A percentile compares a stretch with the other conserved stretches of the same genome.
These are phyloP conservation scores for Phytophthora nicotianae DNA, from an alignment of 352 stramenopile species.

Conservation along the genomic window DNA sequence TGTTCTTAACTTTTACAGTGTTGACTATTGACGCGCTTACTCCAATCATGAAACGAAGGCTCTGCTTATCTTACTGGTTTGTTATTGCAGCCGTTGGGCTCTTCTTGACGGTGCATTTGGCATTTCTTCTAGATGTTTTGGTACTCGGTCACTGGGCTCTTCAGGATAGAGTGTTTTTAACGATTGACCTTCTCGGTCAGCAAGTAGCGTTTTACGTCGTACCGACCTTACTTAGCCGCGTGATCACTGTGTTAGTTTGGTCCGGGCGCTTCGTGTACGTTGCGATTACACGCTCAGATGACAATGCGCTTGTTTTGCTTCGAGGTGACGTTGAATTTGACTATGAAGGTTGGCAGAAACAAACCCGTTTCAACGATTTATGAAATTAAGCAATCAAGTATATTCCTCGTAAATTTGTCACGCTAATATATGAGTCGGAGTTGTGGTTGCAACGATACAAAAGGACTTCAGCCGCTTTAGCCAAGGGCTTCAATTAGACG, in stretches of 20 bases:
- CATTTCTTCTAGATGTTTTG: slow-evolving; percentile 17
- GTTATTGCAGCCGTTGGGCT: background rate
- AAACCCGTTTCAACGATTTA: background rate
- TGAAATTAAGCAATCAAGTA: no score
- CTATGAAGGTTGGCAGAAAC: slow-evolving; percentile 27
- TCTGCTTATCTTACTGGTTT: slow-evolving; percentile 12
- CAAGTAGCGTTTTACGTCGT: slow-evolving; percentile 5
- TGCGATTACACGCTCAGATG: slow-evolving; percentile 11
- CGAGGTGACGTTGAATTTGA: slow-evolving; percentile 23
- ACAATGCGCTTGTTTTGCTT: slow-evolving; percentile 25
- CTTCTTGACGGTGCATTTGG: background rate
- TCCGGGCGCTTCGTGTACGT: slow-evolving; percentile 13
- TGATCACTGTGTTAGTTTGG: slow-evolving; percentile 22
- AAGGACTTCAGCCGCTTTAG: no score
- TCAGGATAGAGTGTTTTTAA: slow-evolving; percentile 15
- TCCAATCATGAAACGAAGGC: slow-evolving; percentile 20
- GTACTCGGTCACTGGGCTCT: slow-evolving; percentile 4
- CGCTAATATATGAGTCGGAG: no score
- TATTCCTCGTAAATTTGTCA: no score
- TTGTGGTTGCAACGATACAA: no score
- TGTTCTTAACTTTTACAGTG: background rate
- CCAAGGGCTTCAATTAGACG: no score
- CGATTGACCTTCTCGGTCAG: slow-evolving; percentile 1
- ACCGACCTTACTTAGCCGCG: slow-evolving; percentile 12
- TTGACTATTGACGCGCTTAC: slow-evolving; percentile 21